Percentiles rank a stretch among this genome's conserved stretches.
phyloP scores from a whole-genome alignment of 2,329 filamentous ascomycete species.

The Tolypocladium tundrense region DNA sequence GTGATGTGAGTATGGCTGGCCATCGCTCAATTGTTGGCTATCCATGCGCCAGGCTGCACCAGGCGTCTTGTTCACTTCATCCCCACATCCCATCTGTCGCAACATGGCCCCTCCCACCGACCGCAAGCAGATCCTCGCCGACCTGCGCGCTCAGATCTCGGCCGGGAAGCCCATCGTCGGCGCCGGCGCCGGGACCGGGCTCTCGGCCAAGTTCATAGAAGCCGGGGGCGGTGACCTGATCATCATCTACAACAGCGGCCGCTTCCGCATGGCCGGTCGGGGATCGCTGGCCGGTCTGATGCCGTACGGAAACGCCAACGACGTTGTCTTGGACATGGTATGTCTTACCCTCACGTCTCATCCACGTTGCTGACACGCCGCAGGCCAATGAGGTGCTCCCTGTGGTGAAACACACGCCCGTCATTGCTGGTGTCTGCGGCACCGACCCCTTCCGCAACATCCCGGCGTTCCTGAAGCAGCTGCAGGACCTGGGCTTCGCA shows the following conservation, averaged over 20 bases:
- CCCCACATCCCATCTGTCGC: too few relatives aligned
- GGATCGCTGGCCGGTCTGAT: slow-evolving; percentile 60
- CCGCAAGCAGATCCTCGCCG: slow-evolving; percentile 43
- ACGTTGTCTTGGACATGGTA: slow-evolving; percentile 60
- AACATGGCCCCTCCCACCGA: slow-evolving; percentile 37
- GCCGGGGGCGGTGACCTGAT: slow-evolving; percentile 59
- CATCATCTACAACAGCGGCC: slow-evolving; percentile 62
- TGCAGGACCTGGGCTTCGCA: slow-evolving; percentile 53
- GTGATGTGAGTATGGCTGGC: too few relatives aligned
- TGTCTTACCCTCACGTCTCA: background rate
- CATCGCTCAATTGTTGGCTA: too few relatives aligned
- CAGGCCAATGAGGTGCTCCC: slow-evolving; percentile 56
- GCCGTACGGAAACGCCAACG: slow-evolving; percentile 63
- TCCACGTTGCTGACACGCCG: background rate
- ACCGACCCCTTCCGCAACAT: slow-evolving; percentile 61
- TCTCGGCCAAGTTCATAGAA: slow-evolving; percentile 62
- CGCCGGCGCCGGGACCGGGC: slow-evolving; percentile 59
- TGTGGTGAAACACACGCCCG: slow-evolving; percentile 51
- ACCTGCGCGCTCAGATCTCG: slow-evolving; percentile 42
- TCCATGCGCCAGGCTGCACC: too few relatives aligned
- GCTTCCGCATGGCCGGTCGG: slow-evolving; percentile 62
- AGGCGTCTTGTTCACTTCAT: too few relatives aligned
- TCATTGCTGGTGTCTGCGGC: slow-evolving; percentile 61
- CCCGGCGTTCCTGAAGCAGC: slow-evolving; percentile 45
- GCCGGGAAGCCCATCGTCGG: slow-evolving; percentile 52